These are phyloP conservation scores for Penicillium crustosum DNA, from an alignment of 2,329 filamentous ascomycete genomes.

Conservation along the genomic window DNA sequence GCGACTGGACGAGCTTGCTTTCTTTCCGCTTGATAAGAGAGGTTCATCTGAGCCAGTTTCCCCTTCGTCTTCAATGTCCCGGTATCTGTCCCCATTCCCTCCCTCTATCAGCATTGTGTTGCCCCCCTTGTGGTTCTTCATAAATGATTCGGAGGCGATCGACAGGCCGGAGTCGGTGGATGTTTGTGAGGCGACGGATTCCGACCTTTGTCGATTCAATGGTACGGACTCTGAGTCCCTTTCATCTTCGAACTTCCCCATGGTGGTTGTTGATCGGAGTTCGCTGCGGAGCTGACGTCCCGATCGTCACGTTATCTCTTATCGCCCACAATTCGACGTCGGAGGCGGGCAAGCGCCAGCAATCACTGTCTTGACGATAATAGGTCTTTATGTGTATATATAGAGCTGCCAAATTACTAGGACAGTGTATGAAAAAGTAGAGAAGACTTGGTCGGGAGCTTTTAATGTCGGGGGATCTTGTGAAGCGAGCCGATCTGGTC, in stretches of 20 bases:
- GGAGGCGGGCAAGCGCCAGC: background rate
- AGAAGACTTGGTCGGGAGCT: background rate
- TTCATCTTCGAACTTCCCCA: conserved; percentile 28
- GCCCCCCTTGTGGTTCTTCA: conserved; percentile 28
- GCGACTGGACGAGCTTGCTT: conserved; percentile 29
- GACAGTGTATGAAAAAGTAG: background rate
- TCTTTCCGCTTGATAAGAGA: conserved; percentile 27
- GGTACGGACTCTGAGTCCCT: conserved; percentile 30
- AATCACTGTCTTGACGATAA: background rate
- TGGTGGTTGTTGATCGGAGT: conserved; percentile 16
- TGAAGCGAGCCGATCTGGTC: background rate
- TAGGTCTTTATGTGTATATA: background rate
- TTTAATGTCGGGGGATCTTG: background rate
- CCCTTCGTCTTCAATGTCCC: conserved; percentile 37
- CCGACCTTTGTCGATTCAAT: conserved; percentile 27
- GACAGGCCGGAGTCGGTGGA: conserved; percentile 39
- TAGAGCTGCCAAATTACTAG: background rate
- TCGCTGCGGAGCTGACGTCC: conserved; percentile 11
- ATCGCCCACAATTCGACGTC: conserved; percentile 13
- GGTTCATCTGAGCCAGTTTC: conserved; percentile 28
- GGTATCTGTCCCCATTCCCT: conserved; percentile 29
- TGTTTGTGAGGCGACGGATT: conserved; percentile 28
- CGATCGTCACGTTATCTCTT: conserved; percentile 17
- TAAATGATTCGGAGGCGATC: conserved; percentile 31
- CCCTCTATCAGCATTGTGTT: conserved; percentile 11